Percentiles rank a stretch among this genome's conserved stretches.
Conservation (phyloP, 2,329 filamentous ascomycete species). For the Colletotrichum tabaci region DNA sequence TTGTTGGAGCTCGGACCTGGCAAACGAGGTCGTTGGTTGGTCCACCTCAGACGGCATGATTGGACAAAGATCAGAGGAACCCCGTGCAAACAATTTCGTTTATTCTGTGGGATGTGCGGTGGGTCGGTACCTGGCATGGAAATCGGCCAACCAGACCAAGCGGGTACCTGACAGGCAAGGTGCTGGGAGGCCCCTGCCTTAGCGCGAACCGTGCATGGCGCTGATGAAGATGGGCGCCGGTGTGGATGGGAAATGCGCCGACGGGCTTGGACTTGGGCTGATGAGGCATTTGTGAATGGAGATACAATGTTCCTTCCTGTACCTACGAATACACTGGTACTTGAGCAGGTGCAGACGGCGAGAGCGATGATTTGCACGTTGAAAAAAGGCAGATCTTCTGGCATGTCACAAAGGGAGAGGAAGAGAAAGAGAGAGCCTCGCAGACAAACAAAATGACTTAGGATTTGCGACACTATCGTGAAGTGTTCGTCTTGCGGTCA, state of each 20-base stretch:
- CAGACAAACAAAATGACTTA: background rate
- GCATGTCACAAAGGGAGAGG: no score
- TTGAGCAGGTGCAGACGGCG: no score
- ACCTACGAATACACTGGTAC: no score
- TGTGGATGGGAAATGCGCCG: slow-evolving; percentile 35
- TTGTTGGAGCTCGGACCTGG: slow-evolving; percentile 29
- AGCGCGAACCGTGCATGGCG: slow-evolving; percentile 26
- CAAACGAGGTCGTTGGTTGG: slow-evolving; percentile 2
- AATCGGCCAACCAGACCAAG: slow-evolving; percentile 16
- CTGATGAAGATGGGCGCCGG: slow-evolving; percentile 42
- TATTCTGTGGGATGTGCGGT: slow-evolving; percentile 23
- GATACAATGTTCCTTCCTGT: background rate
- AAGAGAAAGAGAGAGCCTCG: background rate
- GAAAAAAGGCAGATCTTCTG: background rate
- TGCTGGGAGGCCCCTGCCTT: slow-evolving; percentile 27
- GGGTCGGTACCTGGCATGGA: background rate
- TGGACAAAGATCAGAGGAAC: slow-evolving; percentile 25
- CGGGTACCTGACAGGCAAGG: slow-evolving; percentile 35
- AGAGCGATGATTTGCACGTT: background rate
- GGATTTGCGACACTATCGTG: slow-evolving; percentile 16
- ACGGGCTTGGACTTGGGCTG: slow-evolving; percentile 2
- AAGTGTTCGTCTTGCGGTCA: slow-evolving; percentile 32
- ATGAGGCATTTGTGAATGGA: slow-evolving; percentile 22
- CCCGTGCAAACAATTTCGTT: slow-evolving; percentile 41
- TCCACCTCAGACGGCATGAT: slow-evolving; percentile 9